Base-by-base conservation (phyloP, 2,329 filamentous ascomycete species). In the Sordariomycetes sp. region DNA sequence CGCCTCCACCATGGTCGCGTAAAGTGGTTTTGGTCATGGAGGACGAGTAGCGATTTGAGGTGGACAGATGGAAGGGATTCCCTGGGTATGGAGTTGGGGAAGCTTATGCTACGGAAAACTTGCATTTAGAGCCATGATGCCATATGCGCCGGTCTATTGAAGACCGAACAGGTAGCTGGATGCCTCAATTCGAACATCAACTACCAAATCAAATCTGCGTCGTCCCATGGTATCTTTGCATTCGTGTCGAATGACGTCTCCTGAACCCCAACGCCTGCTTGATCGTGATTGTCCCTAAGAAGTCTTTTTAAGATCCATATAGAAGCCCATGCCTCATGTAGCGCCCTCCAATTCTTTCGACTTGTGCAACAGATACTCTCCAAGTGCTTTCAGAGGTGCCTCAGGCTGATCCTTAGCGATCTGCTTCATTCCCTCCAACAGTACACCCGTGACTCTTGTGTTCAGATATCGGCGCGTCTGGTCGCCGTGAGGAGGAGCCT, bases 1-100 rank as follows among this genome's bases (percentile, higher is more conserved):
- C 54, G 90, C 90, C 70, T 85, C 76, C 77, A 94, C 87, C 62
- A 73, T 94, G 57, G 87, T 94, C 65, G 79, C 87, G 67, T 94
- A 90, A 81, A 66, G 61, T 41, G 38, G 43, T 34, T 41, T 29
- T n/a, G 34, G 17, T 30, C 26, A 6, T n/a, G 10, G 10, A 14
- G 21, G 19, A 25, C 19, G 33, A 30, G 17, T 15, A 16, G 19
- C 17, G 28, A 32, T 33, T 23, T 33, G 26, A 26, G 34, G 26
- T 25, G 30, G 30, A 39, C 29, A 21, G 21, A 28, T 17, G 45
- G 46, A 50, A 51, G 49, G 52, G 52, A 51, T 54, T 54, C 48
- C 49, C 53, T 54, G 54, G 53, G 57, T 55, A 54, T 46, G 62
- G 62, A 66, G 62, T 66, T 65, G 49, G 58, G 57, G 55, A 51